Base-by-base conservation (phyloP, 2,329 filamentous ascomycete species). In the Sporothrix euskadiensis region DNA sequence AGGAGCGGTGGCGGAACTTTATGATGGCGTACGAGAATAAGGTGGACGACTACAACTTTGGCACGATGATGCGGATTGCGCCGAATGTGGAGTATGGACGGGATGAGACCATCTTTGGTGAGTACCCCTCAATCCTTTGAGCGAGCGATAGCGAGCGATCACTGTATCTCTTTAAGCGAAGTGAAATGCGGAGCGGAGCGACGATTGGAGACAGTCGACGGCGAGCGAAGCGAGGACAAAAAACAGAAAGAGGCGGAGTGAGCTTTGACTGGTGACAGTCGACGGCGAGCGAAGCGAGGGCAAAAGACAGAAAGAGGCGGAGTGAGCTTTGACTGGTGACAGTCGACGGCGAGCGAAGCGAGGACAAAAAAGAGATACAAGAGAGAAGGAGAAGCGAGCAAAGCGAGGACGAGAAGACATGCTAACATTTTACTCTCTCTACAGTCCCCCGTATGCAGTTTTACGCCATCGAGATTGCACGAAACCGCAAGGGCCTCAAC, bases 31-130 rank as follows among this genome's bases (percentile, higher is more conserved):
- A 98, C 82, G 94, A 98, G 84, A 94, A 97, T 83, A 95, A 89
- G 83, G 86, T 99, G n/a, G 92, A 96, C 76, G 97, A 99, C 83
- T 99, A 91, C 87, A 99, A 98, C 86, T 99, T 98, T 82, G 96
- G 96, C 73, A 98, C 96, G 47, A 94, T 99, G 88, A 82, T 99
- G 78, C 90, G 96, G 73, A 87, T 89, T 73, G 92, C 88, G 79
- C 88, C 94, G 52, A 93, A 92, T 78, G 89, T 83, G 71, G 95
- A 98, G 82, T 98, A 99, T 81, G 93, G 91, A 71, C 87, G 97
- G 83, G 86, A 97, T 73, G 93, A 91, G 72, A 97, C 94, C 3
- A 97, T 99, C 71, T 98, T 99, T 79, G 94, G 92, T 94, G 81
- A 78, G 87, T 72, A 14, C 26, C 26, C 26, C 26, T 26, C 26